Conservation (phyloP, 306 rosid genomes). For the Quercus parvula region DNA sequence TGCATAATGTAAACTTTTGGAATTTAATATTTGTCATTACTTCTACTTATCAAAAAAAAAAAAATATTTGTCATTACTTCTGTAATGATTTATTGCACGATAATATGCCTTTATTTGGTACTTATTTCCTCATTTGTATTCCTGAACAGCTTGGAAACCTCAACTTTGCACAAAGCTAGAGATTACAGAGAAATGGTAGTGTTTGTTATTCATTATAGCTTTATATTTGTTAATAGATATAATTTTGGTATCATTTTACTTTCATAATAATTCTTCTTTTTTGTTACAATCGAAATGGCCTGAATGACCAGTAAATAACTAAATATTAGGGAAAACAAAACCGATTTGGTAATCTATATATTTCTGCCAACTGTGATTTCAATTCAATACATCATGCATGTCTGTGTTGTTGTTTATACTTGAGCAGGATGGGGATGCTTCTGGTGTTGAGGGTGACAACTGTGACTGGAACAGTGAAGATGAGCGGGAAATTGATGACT, state of each 20-base stretch:
- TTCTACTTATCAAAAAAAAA: too few relatives aligned
- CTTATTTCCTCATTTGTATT: neutral
- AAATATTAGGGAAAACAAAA: neutral
- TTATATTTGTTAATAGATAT: neutral
- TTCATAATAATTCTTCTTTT: conserved; percentile 20
- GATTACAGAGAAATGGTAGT: conserved; percentile 29
- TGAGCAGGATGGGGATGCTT: conserved; percentile 60
- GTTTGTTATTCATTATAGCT: neutral
- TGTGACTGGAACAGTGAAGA: conserved; percentile 89
- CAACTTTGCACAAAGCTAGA: conserved; percentile 1
- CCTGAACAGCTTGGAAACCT: conserved; percentile 23
- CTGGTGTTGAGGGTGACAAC: conserved; percentile 51
- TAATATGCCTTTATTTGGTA: neutral
- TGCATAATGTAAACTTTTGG: neutral
- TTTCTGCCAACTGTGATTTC: conserved; percentile 5
- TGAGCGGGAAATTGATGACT: conserved; percentile 71
- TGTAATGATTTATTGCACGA: neutral
- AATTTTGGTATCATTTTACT: conserved; percentile 4
- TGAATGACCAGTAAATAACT: neutral
- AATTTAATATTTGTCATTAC: neutral
- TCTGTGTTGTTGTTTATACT: conserved; percentile 1
- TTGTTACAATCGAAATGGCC: neutral
- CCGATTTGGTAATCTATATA: neutral
- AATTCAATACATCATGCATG: conserved; percentile 7
- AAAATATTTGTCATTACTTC: neutral